Conservation (phyloP, 257 asterid species). For the Jaltomata sinuosa region DNA sequence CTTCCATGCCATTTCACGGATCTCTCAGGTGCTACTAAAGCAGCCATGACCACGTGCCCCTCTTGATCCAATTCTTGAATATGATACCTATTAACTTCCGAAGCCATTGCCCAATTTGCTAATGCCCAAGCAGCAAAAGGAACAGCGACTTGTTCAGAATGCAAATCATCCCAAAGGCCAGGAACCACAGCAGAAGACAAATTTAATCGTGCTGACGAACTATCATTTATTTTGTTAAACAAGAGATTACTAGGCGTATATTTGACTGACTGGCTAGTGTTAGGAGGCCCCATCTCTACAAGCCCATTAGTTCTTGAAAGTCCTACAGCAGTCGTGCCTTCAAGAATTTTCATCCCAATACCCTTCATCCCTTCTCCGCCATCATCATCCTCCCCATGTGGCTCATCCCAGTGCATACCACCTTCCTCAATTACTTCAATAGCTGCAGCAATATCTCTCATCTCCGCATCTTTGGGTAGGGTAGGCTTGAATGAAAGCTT, state of each 20-base stretch:
- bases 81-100: constrained; percentile 77
- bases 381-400: constrained; percentile 43
- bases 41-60: constrained; percentile 85
- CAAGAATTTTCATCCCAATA: constrained; percentile 92
- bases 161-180: constrained; percentile 99
- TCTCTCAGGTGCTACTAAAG: constrained; percentile 94
- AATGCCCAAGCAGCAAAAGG: constrained; percentile 99
- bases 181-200: constrained; percentile 69
- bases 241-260: constrained; percentile 25
- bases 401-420: constrained; percentile 91
- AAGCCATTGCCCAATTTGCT: constrained; percentile 98
- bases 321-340: constrained; percentile 88
- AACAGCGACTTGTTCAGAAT: constrained; percentile 89
- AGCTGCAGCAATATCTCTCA: constrained; percentile 93
- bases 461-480: constrained; percentile 74
- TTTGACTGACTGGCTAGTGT: constrained; percentile 19
- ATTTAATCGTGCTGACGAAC: constrained; percentile 28
- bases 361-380: constrained; percentile 87
- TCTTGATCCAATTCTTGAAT: constrained; percentile 91
- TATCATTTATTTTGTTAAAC: constrained; percentile 47
- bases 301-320: constrained; percentile 52
- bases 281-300: constrained; percentile 48
- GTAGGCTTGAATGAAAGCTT: constrained; percentile 50
- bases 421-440: constrained; percentile 93
- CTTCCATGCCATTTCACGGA: constrained; percentile 99